phyloP scores from a whole-genome alignment of 345 rosid genomes.

The Moricandia moricandioides region DNA sequence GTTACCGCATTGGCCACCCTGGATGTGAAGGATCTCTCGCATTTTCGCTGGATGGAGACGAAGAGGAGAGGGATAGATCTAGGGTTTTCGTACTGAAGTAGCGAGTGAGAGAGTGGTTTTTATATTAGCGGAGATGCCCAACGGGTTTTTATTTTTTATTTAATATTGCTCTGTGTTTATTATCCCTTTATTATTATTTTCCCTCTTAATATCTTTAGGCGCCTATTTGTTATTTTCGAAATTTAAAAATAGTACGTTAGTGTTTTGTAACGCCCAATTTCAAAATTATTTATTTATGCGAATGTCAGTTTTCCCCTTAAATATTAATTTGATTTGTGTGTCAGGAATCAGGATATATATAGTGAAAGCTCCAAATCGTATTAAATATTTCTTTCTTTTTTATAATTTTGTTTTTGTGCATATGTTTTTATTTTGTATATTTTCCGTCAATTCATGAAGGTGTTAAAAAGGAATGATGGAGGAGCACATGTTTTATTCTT shows the following conservation, averaged over 20 bases:
- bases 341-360: too few relatives aligned
- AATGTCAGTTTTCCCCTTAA: neutral
- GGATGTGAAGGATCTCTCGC: constrained; percentile 40
- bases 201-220: neutral
- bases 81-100: neutral
- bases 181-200: neutral
- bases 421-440: too few relatives aligned
- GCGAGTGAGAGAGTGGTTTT: neutral
- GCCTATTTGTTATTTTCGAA: neutral
- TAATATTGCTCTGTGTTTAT: neutral
- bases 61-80: neutral
- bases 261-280: neutral
- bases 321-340: neutral
- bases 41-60: constrained; percentile 4
- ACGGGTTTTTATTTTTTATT: neutral
- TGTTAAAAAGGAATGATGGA: neutral
- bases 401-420: too few relatives aligned
- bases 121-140: neutral
- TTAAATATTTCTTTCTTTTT: neutral
- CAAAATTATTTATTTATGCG: neutral
- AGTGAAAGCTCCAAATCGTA: neutral
- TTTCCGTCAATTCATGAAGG: too few relatives aligned
- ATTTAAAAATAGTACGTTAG: neutral
- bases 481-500: neutral
- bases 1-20: constrained; percentile 38